A percentile compares a stretch with the other conserved stretches of the same genome.
Evolutionary conservation across 306 rosid genomes (phyloP).

Genomic region (Cicer pinnatifidum): DNA sequence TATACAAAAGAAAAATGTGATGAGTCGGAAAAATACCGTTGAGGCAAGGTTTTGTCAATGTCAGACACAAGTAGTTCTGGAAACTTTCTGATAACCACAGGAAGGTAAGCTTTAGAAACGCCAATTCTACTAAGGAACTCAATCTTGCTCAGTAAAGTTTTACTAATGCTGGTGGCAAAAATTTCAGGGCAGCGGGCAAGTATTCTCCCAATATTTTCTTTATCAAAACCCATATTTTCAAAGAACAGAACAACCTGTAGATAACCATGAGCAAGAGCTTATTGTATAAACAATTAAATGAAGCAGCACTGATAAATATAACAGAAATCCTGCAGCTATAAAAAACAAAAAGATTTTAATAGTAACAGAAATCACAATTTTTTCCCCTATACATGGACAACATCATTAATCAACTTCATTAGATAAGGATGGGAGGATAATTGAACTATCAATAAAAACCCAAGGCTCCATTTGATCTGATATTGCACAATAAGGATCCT

Average conservation of each 20-base stretch:
- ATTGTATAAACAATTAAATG: conserved; percentile 19
- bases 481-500: too few relatives aligned
- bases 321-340: conserved; percentile 27
- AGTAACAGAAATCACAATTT: not conserved
- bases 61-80: conserved; percentile 84
- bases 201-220: conserved; percentile 63
- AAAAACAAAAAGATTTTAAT: conserved; percentile 4
- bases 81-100: conserved; percentile 75
- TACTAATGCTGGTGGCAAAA: conserved; percentile 69
- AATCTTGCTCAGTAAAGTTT: conserved; percentile 70
- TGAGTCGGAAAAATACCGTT: conserved; percentile 59
- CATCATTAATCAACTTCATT: too few relatives aligned
- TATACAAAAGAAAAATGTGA: conserved; percentile 27
- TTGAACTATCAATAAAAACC: too few relatives aligned
- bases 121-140: conserved; percentile 69
- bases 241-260: conserved; percentile 71
- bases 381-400: too few relatives aligned
- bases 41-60: conserved; percentile 64
- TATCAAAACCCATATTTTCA: conserved; percentile 70
- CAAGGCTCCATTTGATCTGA: too few relatives aligned
- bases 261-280: conserved; percentile 38
- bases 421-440: too few relatives aligned
- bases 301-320: conserved; percentile 24
- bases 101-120: conserved; percentile 57
- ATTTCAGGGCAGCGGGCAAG: conserved; percentile 84